Conservation (phyloP, 169 alveolate genomes). For the Miamiensis avidus region DNA sequence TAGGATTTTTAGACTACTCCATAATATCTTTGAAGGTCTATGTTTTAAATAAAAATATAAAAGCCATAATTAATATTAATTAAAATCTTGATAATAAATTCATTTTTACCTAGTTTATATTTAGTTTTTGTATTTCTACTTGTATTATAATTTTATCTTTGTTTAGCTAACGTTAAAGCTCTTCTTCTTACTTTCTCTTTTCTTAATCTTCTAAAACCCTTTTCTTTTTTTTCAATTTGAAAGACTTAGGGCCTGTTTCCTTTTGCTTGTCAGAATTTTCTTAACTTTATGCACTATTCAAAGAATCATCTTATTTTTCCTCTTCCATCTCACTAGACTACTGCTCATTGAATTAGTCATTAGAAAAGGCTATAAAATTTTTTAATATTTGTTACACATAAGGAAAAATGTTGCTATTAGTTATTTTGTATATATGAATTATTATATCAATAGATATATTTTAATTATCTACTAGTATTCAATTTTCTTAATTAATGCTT, state of each 20-base stretch:
- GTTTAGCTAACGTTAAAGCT: background rate
- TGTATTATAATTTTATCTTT: background rate
- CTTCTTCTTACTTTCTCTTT: background rate
- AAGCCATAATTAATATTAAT: background rate
- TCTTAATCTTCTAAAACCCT: background rate
- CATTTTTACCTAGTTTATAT: slow-evolving; percentile 2
- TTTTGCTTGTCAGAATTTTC: background rate
- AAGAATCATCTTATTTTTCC: background rate
- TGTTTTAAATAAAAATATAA: background rate
- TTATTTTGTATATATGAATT: no score
- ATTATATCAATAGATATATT: no score
- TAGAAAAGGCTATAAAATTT: no score
- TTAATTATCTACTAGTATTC: no score
- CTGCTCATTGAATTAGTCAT: no score
- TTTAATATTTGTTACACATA: no score
- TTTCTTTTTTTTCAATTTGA: slow-evolving; percentile 9
- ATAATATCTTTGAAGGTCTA: slow-evolving; percentile 2
- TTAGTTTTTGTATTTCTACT: background rate
- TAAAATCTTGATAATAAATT: background rate
- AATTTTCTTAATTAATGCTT: no score
- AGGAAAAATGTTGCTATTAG: no score
- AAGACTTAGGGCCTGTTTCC: background rate
- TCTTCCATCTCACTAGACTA: background rate
- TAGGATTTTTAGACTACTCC: slow-evolving; percentile 1
- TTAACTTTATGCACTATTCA: background rate